Percentiles rank a stretch among this genome's conserved stretches.
Evolutionary conservation across 2,329 filamentous ascomycete species (phyloP).

Genomic region (Knufia fluminis): DNA sequence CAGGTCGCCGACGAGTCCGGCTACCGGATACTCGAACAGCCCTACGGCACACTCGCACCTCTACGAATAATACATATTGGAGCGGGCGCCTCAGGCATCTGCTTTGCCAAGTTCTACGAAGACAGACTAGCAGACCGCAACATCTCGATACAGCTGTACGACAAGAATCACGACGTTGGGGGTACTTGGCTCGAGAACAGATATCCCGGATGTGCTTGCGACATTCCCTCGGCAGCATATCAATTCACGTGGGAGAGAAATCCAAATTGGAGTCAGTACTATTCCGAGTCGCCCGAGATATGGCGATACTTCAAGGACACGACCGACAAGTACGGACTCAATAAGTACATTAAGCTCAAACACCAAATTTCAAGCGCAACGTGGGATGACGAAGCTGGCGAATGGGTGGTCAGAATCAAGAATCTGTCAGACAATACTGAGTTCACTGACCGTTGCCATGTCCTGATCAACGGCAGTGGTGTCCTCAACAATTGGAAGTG

Average conservation of each 20-base stretch:
- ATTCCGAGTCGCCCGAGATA: conserved; percentile 24
- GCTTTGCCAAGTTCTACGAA: conserved; percentile 27
- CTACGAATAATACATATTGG: conserved; percentile 32
- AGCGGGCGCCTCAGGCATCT: conserved; percentile 33
- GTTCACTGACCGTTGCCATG: conserved; percentile 21
- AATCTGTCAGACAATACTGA: conserved; percentile 15
- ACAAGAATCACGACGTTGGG: conserved; percentile 29
- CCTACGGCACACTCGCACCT: neutral
- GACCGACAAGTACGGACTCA: conserved; percentile 21
- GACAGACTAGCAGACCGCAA: conserved; percentile 24
- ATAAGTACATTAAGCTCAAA: conserved; percentile 24
- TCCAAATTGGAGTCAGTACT: conserved; percentile 22
- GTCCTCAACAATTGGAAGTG: conserved; percentile 28
- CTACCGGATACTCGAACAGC: conserved; percentile 1
- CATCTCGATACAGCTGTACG: conserved; percentile 21
- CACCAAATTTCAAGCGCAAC: conserved; percentile 22
- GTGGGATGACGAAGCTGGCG: conserved; percentile 25
- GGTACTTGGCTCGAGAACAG: conserved; percentile 31
- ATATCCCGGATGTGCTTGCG: conserved; percentile 29
- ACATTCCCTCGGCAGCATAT: conserved; percentile 27
- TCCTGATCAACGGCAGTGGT: conserved; percentile 25
- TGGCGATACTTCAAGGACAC: conserved; percentile 24
- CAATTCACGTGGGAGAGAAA: conserved; percentile 29
- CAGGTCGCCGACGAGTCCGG: neutral
- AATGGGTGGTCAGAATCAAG: conserved; percentile 26